Conservation (phyloP, 768 basidiomycete species). For the Coprinellus aureogranulatus region DNA sequence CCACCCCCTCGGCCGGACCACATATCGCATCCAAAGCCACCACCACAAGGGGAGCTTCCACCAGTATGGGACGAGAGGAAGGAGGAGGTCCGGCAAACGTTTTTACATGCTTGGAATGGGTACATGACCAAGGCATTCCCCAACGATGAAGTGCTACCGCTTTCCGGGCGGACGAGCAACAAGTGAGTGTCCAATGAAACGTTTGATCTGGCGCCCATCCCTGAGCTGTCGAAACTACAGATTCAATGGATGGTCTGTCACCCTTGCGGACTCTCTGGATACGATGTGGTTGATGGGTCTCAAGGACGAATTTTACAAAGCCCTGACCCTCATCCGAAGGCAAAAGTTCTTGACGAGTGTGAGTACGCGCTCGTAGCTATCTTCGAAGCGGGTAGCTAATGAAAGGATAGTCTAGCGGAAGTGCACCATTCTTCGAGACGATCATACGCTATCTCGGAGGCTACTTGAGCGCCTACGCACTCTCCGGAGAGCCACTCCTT, state of each 20-base stretch:
- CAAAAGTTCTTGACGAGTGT: slow-evolving; percentile 42
- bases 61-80: slow-evolving; percentile 40
- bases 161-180: slow-evolving; percentile 42
- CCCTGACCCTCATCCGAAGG: slow-evolving; percentile 48
- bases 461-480: slow-evolving; percentile 71
- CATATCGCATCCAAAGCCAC: slow-evolving; percentile 3
- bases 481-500: slow-evolving; percentile 59
- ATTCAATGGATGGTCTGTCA: slow-evolving; percentile 53
- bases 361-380: neutral
- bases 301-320: slow-evolving; percentile 62
- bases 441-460: slow-evolving; percentile 78
- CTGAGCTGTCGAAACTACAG: slow-evolving; percentile 13
- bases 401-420: slow-evolving; percentile 21
- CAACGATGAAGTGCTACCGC: slow-evolving; percentile 50
- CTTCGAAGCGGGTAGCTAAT: neutral
- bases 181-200: slow-evolving; percentile 39
- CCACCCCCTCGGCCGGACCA: neutral
- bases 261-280: slow-evolving; percentile 75
- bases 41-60: slow-evolving; percentile 8
- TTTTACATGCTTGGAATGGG: slow-evolving; percentile 54
- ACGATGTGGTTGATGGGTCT: slow-evolving; percentile 81
- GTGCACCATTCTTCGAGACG: slow-evolving; percentile 67
- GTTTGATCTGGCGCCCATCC: neutral
- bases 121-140: slow-evolving; percentile 51
- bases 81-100: slow-evolving; percentile 49